Evolutionary conservation across 106 monocot species (phyloP).

Genomic region (Alisma plantagoaquatica): DNA sequence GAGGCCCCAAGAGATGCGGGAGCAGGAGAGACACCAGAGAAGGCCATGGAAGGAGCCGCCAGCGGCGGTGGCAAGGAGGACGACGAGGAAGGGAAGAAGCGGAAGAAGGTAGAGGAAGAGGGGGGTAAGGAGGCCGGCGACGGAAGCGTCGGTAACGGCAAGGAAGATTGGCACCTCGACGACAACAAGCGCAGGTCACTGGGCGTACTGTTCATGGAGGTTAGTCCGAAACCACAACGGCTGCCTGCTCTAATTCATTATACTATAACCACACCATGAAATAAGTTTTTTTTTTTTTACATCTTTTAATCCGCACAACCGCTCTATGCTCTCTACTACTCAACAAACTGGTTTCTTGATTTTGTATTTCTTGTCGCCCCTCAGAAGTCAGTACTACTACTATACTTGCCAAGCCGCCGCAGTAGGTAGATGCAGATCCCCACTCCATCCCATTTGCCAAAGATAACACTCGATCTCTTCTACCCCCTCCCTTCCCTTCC

Average conservation of each 20-base stretch:
- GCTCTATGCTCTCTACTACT: no score
- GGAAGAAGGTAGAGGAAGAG: not conserved
- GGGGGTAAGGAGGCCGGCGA: not conserved
- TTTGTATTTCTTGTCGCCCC: not conserved
- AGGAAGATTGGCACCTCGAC: not conserved
- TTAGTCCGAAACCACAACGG: no score
- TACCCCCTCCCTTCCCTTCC: no score
- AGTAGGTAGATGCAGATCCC: no score
- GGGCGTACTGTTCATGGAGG: conserved; percentile 10
- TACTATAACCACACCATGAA: no score
- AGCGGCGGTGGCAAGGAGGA: not conserved
- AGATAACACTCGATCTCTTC: no score
- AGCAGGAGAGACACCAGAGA: not conserved
- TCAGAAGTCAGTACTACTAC: no score
- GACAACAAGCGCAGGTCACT: conserved; percentile 4
- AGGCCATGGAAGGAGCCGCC: not conserved
- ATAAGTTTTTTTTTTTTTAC: not conserved
- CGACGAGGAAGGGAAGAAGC: not conserved
- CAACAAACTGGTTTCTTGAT: not conserved
- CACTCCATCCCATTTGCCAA: no score
- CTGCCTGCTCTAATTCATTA: no score
- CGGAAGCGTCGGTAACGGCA: not conserved
- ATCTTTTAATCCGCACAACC: not conserved
- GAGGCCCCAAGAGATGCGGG: no score
- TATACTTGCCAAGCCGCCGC: no score